A percentile compares a stretch with the other conserved stretches of the same genome.
phyloP scores from a whole-genome alignment of 169 alveolate genomes.

The Eimeria necatrix region DNA sequence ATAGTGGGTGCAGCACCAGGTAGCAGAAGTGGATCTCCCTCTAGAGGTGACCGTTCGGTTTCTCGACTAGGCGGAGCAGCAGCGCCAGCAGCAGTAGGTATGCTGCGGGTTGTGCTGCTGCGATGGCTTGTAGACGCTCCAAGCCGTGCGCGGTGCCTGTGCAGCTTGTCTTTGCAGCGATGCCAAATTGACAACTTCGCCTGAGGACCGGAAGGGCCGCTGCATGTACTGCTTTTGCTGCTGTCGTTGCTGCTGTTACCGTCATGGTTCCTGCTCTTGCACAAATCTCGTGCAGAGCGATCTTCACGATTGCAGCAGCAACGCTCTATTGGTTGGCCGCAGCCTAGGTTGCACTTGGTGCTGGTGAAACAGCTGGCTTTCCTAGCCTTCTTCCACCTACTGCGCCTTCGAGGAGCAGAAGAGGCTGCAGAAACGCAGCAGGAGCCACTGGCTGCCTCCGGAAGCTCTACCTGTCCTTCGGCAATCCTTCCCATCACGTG shows the following conservation, averaged over 20 bases:
- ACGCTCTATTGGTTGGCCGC: background rate
- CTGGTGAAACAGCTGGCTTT: background rate
- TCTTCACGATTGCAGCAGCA: background rate
- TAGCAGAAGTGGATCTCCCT: constrained; percentile 35
- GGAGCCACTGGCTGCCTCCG: background rate
- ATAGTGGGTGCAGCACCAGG: constrained; percentile 15
- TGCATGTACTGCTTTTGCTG: constrained; percentile 19
- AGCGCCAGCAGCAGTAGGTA: background rate
- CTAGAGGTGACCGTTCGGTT: constrained; percentile 22
- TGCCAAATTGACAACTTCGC: constrained; percentile 12
- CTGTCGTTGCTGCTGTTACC: background rate
- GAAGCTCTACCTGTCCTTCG: background rate
- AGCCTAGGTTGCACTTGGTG: constrained; percentile 8
- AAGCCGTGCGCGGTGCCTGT: constrained; percentile 25
- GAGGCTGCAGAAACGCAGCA: background rate
- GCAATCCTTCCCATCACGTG: background rate
- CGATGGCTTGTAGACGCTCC: background rate
- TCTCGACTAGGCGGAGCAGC: background rate
- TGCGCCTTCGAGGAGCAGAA: background rate
- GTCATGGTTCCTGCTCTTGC: background rate
- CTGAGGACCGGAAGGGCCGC: background rate
- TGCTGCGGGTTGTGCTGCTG: background rate
- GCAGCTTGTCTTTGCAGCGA: constrained; percentile 68
- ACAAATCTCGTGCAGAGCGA: background rate
- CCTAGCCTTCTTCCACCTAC: constrained; percentile 11